Percentiles rank a stretch among this genome's conserved stretches.
Evolutionary conservation across 352 stramenopile genomes (phyloP).

Genomic region (Phytophthora ohioensis): DNA sequence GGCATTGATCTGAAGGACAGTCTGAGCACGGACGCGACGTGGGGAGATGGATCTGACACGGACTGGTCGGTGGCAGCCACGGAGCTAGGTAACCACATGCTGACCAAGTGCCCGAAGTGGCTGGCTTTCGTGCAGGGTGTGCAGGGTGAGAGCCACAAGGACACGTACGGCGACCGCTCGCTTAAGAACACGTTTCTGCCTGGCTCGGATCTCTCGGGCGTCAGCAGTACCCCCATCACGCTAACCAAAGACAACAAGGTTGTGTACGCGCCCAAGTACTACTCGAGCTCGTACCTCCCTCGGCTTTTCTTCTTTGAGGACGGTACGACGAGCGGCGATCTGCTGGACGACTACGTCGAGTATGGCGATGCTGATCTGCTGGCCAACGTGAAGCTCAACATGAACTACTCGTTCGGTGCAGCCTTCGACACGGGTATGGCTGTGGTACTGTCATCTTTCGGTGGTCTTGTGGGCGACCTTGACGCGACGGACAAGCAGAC

Average conservation of each 20-base stretch:
- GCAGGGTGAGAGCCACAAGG: constrained; percentile 74
- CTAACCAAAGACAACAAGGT: constrained; percentile 75
- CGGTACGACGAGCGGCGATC: constrained; percentile 53
- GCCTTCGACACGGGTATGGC: constrained; percentile 68
- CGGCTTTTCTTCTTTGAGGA: constrained; percentile 76
- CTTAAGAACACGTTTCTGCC: constrained; percentile 78
- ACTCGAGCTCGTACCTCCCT: constrained; percentile 68
- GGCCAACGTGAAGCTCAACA: constrained; percentile 74
- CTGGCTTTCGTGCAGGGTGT: constrained; percentile 81
- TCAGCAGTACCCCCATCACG: constrained; percentile 60
- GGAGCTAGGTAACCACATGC: constrained; percentile 69
- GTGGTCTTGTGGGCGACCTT: constrained; percentile 68
- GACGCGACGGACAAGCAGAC: constrained; percentile 70
- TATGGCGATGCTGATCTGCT: constrained; percentile 58
- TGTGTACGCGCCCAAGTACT: constrained; percentile 87
- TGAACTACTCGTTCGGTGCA: constrained; percentile 85
- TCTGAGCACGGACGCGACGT: constrained; percentile 68
- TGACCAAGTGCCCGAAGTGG: constrained; percentile 78
- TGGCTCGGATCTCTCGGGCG: constrained; percentile 70
- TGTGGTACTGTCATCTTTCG: constrained; percentile 85
- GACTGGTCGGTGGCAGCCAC: constrained; percentile 80
- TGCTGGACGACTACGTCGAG: constrained; percentile 74
- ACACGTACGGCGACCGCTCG: constrained; percentile 57
- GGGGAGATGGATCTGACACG: constrained; percentile 80
- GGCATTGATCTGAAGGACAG: constrained; percentile 86